Evolutionary conservation across 768 basidiomycete species (phyloP), one percentile per base, ranked within the genome.

Genomic region (Fibroporia radiculosa): DNA sequence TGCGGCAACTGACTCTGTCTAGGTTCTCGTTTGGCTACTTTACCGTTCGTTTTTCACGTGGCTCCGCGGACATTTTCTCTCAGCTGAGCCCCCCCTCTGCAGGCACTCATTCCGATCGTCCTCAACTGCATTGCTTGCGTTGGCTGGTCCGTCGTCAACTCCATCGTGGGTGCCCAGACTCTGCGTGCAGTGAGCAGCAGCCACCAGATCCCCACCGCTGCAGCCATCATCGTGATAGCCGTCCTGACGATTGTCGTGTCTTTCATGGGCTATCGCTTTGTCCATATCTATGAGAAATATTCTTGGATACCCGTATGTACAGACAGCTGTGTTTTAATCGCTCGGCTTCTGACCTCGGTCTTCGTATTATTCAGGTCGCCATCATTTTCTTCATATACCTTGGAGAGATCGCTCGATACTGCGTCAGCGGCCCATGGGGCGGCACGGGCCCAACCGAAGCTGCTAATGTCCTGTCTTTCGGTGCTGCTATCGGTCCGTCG

Each of bases 171-270:
- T 48, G 60, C 45, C 39, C 61, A 53, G 59, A 61, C 61, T 43
- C 57, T 64, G 48, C 51, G 59, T 56, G 53, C 56, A 54, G 45
- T 62, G 54, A 28, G 54, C 43, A 6, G 52, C 56, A 3, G 45
- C 36, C 42, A 61, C 50, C 47, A 56, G 22, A 65, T 69, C 27
- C 65, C 66, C 6, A 54, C 58, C 26, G 64, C 68, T 3, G 70
- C 59, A 5, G 72, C 68, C 7, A 68, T 71, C 40, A 62, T 72
- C 33, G 64, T 73, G 49, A 67, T 73, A 47, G 70, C 70, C 3
- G 25, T 70, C 42, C 45, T 62, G 40, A 71, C 69, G 13, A 57
- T 71, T 40, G 41, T 56, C 36, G 53, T 68, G 47, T 63, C 64
- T 29, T 59, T 72, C 40, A 66, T 69, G 51, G 71, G 71, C 10